These are phyloP conservation scores for Calonectria ilicicola DNA, from an alignment of 2,329 filamentous ascomycete species.

Conservation along the genomic window DNA sequence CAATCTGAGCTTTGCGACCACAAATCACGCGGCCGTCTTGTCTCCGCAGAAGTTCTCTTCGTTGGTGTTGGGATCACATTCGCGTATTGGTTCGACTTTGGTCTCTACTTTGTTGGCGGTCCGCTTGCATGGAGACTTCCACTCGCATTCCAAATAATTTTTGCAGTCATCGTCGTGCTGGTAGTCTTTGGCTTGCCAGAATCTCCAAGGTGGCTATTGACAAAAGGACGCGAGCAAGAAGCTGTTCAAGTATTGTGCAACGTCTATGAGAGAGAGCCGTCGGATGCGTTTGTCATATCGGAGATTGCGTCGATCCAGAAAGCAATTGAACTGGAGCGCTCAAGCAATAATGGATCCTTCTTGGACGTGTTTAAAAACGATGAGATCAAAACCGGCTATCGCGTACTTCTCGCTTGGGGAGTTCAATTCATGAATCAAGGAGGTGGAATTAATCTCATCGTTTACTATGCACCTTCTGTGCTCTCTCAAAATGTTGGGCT, in stretches of 20 bases:
- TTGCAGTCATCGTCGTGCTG: neutral
- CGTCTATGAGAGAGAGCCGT: neutral
- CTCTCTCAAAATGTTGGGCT: neutral
- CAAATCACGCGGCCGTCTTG: neutral
- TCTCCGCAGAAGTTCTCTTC: neutral
- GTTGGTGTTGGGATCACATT: neutral
- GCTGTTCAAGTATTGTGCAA: neutral
- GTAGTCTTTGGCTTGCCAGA: neutral
- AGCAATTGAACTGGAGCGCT: neutral
- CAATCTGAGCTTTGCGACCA: neutral
- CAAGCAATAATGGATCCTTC: neutral
- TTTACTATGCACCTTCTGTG: neutral
- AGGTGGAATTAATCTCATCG: neutral
- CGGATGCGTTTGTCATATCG: neutral
- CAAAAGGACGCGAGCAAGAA: neutral
- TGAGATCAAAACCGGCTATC: neutral
- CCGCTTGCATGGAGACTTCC: neutral
- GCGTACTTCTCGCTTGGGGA: neutral
- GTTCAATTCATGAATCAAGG: neutral
- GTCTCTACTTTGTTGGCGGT: neutral
- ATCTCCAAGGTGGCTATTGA: neutral
- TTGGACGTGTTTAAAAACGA: neutral
- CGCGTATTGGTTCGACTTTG: conserved; percentile 1
- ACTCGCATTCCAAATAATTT: neutral
- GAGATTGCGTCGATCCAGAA: neutral